These are phyloP conservation scores for Hanseniaspora clermontiae DNA, from an alignment of 805 yeast genomes.

Conservation along the genomic window DNA sequence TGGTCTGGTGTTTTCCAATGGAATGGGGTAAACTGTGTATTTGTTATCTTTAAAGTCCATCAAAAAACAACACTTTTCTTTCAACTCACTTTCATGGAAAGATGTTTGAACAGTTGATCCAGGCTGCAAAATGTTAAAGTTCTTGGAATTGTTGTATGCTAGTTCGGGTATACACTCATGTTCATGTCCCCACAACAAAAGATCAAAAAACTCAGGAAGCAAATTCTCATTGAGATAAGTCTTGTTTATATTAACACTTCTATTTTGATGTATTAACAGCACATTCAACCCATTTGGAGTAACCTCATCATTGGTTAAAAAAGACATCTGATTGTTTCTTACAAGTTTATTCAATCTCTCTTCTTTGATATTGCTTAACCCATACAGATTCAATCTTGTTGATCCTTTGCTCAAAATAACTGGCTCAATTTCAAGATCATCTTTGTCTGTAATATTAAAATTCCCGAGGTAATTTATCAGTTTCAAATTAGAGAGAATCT, in stretches of 20 bases:
- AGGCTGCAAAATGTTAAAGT: constrained; percentile 74
- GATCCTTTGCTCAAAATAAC: constrained; percentile 68
- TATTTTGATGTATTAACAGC: constrained; percentile 66
- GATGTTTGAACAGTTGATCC: constrained; percentile 93
- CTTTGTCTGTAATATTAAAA: constrained; percentile 52
- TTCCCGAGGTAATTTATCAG: constrained; percentile 76
- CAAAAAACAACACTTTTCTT: constrained; percentile 61
- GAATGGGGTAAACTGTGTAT: constrained; percentile 36
- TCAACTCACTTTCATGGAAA: constrained; percentile 70
- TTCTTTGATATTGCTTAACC: constrained; percentile 78
- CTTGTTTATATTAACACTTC: constrained; percentile 64
- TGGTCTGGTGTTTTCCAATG: constrained; percentile 57
- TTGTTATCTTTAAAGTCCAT: constrained; percentile 50
- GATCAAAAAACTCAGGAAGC: constrained; percentile 67
- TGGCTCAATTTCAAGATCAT: constrained; percentile 62
- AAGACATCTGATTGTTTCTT: not conserved
- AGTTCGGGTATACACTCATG: constrained; percentile 82
- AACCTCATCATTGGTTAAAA: constrained; percentile 6
- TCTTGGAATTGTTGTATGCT: constrained; percentile 38
- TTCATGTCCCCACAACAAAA: constrained; percentile 95
- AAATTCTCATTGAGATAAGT: constrained; percentile 75
- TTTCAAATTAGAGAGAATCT: constrained; percentile 68
- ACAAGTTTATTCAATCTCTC: constrained; percentile 68
- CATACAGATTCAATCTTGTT: constrained; percentile 76
- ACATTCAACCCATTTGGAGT: constrained; percentile 5